Percentiles rank a stretch among this genome's conserved stretches.
Conservation (phyloP, 495 filamentous ascomycete species). For the Hypoxylon trugodes region DNA sequence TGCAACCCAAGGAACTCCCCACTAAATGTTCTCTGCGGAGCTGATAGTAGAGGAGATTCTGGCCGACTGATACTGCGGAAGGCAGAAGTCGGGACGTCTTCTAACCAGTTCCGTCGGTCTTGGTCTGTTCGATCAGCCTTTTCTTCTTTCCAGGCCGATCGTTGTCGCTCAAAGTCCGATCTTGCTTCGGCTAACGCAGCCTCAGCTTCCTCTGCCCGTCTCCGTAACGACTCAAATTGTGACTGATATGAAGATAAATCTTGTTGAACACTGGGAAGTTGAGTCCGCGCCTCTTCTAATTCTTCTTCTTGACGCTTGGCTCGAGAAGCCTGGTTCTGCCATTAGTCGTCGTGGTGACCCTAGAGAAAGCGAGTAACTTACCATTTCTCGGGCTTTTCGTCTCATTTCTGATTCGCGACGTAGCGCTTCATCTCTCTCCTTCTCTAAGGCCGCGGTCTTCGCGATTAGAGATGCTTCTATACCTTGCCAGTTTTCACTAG, state of each 20-base stretch:
- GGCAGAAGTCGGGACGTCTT: constrained; percentile 56
- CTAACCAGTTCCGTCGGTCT: constrained; percentile 78
- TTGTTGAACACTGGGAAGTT: constrained; percentile 66
- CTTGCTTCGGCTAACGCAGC: constrained; percentile 64
- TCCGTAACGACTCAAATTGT: constrained; percentile 70
- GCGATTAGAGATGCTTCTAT: constrained; percentile 85
- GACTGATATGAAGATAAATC: constrained; percentile 64
- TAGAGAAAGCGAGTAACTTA: constrained; percentile 50
- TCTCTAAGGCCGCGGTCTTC: constrained; percentile 78
- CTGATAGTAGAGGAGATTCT: constrained; percentile 54
- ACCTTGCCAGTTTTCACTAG: constrained; percentile 97
- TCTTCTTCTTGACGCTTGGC: constrained; percentile 83
- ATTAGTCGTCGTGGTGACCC: constrained; percentile 29
- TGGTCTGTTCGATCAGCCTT: constrained; percentile 71
- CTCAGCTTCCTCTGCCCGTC: constrained; percentile 70
- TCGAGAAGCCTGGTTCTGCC: constrained; percentile 68
- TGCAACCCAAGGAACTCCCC: constrained; percentile 57
- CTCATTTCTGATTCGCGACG: constrained; percentile 85
- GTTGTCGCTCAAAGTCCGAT: constrained; percentile 55
- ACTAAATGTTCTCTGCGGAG: constrained; percentile 56
- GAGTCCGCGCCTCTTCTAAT: constrained; percentile 73
- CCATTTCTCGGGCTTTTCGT: constrained; percentile 84
- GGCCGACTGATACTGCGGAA: constrained; percentile 56
- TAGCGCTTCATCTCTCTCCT: constrained; percentile 86
- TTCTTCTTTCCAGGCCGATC: constrained; percentile 73